Percentiles rank a stretch among this genome's conserved stretches.
These are phyloP conservation scores for Carpinus viminea DNA, from an alignment of 306 rosid species.

Conservation along the genomic window DNA sequence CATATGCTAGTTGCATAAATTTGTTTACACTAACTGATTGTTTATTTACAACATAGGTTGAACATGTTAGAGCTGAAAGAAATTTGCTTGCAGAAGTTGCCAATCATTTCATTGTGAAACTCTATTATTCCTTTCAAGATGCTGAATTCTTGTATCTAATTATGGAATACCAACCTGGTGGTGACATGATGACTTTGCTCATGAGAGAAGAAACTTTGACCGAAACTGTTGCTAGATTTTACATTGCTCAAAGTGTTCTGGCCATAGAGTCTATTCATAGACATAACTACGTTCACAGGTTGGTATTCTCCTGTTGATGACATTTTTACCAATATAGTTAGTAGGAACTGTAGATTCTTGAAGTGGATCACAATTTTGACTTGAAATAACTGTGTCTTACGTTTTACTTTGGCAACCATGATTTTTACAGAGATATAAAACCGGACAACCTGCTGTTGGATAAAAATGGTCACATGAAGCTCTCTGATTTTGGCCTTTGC, in stretches of 20 bases:
- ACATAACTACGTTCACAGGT: constrained; percentile 82
- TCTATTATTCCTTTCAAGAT: constrained; percentile 92
- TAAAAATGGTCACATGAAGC: constrained; percentile 60
- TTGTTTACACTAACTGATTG: constrained; percentile 7
- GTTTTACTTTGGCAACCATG: constrained; percentile 11
- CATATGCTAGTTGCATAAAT: neutral
- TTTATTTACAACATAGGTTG: constrained; percentile 41
- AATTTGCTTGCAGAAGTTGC: constrained; percentile 95
- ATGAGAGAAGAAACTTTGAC: constrained; percentile 95
- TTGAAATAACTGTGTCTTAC: neutral
- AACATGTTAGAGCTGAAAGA: constrained; percentile 84
- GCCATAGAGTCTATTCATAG: constrained; percentile 89
- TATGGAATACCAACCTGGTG: constrained; percentile 97
- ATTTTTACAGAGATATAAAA: constrained; percentile 53
- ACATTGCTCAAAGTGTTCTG: constrained; percentile 67
- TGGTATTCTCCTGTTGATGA: constrained; percentile 23
- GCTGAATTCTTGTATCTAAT: constrained; percentile 78
- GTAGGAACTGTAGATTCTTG: neutral
- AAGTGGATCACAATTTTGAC: neutral
- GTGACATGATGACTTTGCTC: constrained; percentile 93
- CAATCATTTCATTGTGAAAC: constrained; percentile 86
- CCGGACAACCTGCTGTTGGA: constrained; percentile 62
- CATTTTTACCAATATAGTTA: neutral
- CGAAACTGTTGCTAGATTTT: constrained; percentile 78
- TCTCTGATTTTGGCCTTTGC: constrained; percentile 67